Percentiles rank a stretch among this genome's conserved stretches.
Conservation (phyloP, 2,329 filamentous ascomycete species). For the Leptodontidium sp. region DNA sequence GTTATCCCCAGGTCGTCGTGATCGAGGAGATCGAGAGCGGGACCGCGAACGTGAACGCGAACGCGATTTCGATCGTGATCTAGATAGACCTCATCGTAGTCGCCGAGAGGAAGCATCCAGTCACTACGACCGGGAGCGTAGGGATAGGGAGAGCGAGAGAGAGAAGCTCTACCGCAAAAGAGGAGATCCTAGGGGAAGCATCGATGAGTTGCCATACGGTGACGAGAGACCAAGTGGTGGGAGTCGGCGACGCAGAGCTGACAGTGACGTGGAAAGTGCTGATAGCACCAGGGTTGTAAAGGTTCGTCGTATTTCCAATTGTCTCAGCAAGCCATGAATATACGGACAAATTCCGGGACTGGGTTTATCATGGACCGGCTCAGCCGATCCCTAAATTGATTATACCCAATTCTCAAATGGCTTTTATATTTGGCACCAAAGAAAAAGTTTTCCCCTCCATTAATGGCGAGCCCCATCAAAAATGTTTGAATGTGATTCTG, state of each 20-base stretch:
- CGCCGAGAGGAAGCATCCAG: conserved; percentile 68
- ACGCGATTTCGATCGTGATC: conserved; percentile 46
- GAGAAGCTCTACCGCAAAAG: conserved; percentile 89
- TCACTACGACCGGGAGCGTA: conserved; percentile 84
- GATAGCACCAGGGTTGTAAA: conserved; percentile 70
- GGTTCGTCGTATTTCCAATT: conserved; percentile 47
- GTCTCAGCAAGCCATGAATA: neutral
- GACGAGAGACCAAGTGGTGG: conserved; percentile 70
- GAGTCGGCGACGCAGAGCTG: conserved; percentile 78
- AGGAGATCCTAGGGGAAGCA: conserved; percentile 75
- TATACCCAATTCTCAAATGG: neutral
- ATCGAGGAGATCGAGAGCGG: conserved; percentile 47
- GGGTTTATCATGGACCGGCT: conserved; percentile 8
- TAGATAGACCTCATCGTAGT: conserved; percentile 53
- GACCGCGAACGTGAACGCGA: conserved; percentile 50
- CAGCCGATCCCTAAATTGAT: neutral
- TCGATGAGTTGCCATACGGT: conserved; percentile 92
- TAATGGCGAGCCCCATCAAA: too few species aligned
- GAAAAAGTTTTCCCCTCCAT: too few species aligned
- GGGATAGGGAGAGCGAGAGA: conserved; percentile 88
- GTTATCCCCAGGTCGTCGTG: conserved; percentile 51
- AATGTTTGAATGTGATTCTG: neutral
- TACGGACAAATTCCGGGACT: neutral
- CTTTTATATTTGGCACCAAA: conserved; percentile 4
- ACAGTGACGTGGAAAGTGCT: conserved; percentile 74